A percentile compares a stretch with the other conserved stretches of the same genome.
phyloP scores from a whole-genome alignment of 805 yeast species.

The Candida chilensis region DNA sequence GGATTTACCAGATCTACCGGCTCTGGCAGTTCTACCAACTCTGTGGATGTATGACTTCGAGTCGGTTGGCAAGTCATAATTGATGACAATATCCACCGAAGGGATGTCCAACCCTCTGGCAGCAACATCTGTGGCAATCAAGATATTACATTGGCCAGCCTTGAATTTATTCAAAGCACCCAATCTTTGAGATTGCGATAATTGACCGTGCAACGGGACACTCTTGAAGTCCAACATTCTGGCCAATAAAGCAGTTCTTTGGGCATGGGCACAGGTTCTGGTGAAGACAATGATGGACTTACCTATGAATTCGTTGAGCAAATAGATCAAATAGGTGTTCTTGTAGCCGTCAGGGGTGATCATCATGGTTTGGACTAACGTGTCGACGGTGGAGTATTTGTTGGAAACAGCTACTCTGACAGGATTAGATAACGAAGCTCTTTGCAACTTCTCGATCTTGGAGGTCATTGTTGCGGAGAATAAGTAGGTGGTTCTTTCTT shows the following conservation, averaged over 20 bases:
- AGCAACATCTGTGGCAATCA: conserved; percentile 84
- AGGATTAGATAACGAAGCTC: conserved; percentile 85
- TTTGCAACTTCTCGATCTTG: conserved; percentile 87
- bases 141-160: conserved; percentile 56
- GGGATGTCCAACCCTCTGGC: conserved; percentile 87
- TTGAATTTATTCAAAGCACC: conserved; percentile 78
- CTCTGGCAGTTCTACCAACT: conserved; percentile 95
- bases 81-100: conserved; percentile 65
- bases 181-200: conserved; percentile 75
- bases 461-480: conserved; percentile 98
- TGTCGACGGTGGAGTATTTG: conserved; percentile 88
- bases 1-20: conserved; percentile 84
- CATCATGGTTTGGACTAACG: conserved; percentile 82
- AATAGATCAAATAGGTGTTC: conserved; percentile 76
- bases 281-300: conserved; percentile 86
- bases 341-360: conserved; percentile 89
- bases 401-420: conserved; percentile 85
- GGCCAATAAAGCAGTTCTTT: conserved; percentile 75
- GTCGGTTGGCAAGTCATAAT: conserved; percentile 77
- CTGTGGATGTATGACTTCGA: conserved; percentile 80
- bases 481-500: conserved; percentile 72
- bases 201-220: conserved; percentile 90
- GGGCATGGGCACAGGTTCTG: conserved; percentile 92
- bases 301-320: conserved; percentile 76
- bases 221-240: conserved; percentile 81